Evolutionary conservation across 345 rosid species (phyloP).

Genomic region (Brassica rapa): DNA sequence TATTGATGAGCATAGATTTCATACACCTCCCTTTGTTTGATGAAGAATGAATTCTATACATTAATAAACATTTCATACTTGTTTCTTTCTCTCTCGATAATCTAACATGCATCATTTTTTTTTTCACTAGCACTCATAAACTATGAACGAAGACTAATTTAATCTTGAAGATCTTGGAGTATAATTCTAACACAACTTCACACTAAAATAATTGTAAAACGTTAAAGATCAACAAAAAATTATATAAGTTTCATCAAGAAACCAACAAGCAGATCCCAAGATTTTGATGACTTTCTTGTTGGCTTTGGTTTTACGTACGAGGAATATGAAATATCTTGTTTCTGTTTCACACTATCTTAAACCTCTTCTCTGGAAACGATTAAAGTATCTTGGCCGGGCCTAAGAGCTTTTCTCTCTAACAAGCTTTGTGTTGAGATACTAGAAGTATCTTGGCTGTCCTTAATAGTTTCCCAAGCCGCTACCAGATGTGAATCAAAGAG

Average conservation of each 20-base stretch:
- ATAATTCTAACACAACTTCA: background rate
- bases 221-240: background rate
- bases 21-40: too few species aligned
- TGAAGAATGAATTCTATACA: background rate
- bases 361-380: background rate
- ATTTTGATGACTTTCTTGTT: background rate
- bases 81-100: background rate
- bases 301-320: background rate
- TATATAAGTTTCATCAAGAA: background rate
- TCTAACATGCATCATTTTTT: too few species aligned
- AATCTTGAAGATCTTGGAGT: too few species aligned
- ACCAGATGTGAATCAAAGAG: background rate
- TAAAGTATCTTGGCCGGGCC: background rate
- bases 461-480: background rate
- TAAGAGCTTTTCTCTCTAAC: conserved; percentile 1
- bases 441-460: conserved; percentile 2
- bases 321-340: background rate
- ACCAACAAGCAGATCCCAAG: background rate
- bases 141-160: too few species aligned
- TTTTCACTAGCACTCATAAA: too few species aligned
- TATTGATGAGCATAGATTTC: too few species aligned
- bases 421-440: conserved; percentile 6
- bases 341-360: conserved; percentile 4
- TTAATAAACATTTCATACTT: background rate
- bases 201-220: background rate